phyloP scores from a whole-genome alignment of 345 rosid species.

The Rhodomyrtus tomentosa region DNA sequence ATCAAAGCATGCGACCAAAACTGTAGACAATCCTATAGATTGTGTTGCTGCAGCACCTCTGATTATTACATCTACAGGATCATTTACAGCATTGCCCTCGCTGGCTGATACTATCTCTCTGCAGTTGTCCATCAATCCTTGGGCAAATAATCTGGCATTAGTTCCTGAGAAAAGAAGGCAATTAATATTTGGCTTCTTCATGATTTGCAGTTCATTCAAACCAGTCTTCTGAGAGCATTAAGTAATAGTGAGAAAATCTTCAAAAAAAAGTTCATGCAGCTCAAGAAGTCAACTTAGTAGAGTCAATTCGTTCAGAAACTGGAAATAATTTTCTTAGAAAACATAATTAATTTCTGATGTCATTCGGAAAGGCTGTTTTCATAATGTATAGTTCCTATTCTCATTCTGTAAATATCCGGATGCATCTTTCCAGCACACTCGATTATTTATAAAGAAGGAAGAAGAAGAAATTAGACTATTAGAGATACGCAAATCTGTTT shows the following conservation, averaged over 20 bases:
- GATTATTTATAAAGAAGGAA: not conserved
- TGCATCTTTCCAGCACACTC: not conserved
- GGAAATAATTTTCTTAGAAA: not conserved
- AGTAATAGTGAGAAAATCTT: not conserved
- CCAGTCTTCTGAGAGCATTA: not conserved
- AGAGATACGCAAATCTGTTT: not conserved
- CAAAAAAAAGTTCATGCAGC: not conserved
- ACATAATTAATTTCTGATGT: not conserved
- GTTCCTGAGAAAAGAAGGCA: slow-evolving; percentile 29
- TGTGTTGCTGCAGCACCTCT: slow-evolving; percentile 41
- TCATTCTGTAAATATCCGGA: not conserved
- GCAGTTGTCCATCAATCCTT: slow-evolving; percentile 47
- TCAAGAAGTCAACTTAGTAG: not conserved
- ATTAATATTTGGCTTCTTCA: not conserved
- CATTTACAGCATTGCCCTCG: slow-evolving; percentile 13
- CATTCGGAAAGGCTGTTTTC: not conserved
- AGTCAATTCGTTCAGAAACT: not conserved
- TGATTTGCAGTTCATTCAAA: not conserved
- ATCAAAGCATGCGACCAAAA: slow-evolving; percentile 53
- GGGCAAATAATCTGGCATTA: slow-evolving; percentile 31
- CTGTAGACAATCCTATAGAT: slow-evolving; percentile 52
- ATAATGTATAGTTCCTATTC: not conserved
- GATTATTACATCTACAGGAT: slow-evolving; percentile 38
- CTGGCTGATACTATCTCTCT: slow-evolving; percentile 26
- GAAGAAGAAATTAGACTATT: not conserved